A percentile compares a stretch with the other conserved stretches of the same genome.
These are phyloP conservation scores for Nadsonia starkeyi-henricii DNA, from an alignment of 1,139 yeast genomes.

Conservation along the genomic window DNA sequence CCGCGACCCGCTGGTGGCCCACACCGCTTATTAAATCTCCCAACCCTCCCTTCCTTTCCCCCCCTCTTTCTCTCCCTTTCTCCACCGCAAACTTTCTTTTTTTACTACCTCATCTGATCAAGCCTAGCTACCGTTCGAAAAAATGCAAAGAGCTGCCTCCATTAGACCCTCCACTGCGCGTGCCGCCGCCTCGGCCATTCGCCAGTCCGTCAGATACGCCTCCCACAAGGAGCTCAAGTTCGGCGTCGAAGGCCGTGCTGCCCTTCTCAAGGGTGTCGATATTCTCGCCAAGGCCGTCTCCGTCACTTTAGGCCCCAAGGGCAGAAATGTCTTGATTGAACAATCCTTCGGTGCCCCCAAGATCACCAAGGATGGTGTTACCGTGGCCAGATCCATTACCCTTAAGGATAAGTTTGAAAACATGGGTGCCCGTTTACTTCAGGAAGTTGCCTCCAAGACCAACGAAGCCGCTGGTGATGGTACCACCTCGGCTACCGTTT, in stretches of 20 bases:
- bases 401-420: constrained; percentile 91
- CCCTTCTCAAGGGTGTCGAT: constrained; percentile 89
- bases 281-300: constrained; percentile 94
- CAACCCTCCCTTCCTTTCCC: constrained; percentile 1
- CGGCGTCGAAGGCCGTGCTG: constrained; percentile 98
- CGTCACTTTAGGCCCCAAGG: constrained; percentile 96
- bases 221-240: constrained; percentile 94
- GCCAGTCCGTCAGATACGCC: constrained; percentile 21
- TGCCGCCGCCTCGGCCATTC: constrained; percentile 7
- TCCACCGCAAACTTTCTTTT: constrained; percentile 2
- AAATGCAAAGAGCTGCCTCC: constrained; percentile 17
- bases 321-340: constrained; percentile 93
- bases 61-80: constrained; percentile 3
- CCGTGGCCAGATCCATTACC: constrained; percentile 83
- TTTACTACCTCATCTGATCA: neutral
- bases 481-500: constrained; percentile 94
- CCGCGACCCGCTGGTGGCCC: neutral
- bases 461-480: constrained; percentile 99
- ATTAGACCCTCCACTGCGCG: constrained; percentile 12
- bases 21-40: neutral
- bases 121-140: constrained; percentile 1
- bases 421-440: constrained; percentile 89
- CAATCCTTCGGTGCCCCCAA: constrained; percentile 96
- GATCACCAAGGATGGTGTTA: constrained; percentile 98
- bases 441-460: constrained; percentile 97